Conservation (phyloP, 768 basidiomycete genomes). For the Kwoniella sp. region DNA sequence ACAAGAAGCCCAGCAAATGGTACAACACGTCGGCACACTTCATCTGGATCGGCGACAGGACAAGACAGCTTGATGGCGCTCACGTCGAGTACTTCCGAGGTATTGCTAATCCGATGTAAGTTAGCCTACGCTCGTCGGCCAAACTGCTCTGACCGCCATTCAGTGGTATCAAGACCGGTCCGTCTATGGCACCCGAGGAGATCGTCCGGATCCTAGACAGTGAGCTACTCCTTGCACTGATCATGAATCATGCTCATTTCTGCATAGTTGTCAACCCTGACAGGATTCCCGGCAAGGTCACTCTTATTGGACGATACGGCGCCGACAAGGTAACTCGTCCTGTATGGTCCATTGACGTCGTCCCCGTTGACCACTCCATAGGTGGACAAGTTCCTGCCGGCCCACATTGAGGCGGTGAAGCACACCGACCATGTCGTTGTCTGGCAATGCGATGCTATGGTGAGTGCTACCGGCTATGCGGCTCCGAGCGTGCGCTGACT, state of each 20-base stretch:
- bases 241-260: no score
- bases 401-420: conserved; percentile 77
- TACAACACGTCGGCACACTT: conserved; percentile 95
- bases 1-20: conserved; percentile 52
- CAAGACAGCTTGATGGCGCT: conserved; percentile 82
- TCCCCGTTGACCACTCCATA: no score
- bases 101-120: conserved; percentile 48
- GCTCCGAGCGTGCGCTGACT: background rate
- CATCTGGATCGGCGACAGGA: conserved; percentile 96
- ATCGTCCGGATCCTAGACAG: conserved; percentile 70
- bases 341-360: no score
- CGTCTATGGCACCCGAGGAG: conserved; percentile 74
- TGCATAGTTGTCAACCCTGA: conserved; percentile 76
- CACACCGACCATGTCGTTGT: conserved; percentile 76
- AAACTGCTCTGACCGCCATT: background rate
- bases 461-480: no score
- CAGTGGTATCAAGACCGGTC: conserved; percentile 86
- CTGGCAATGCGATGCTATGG: conserved; percentile 96
- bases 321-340: conserved; percentile 64
- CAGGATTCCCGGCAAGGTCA: conserved; percentile 74
- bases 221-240: conserved; percentile 45
- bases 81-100: conserved; percentile 68
- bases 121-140: background rate
- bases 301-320: conserved; percentile 89
- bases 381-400: conserved; percentile 70